A percentile compares a stretch with the other conserved stretches of the same genome.
phyloP scores from a whole-genome alignment of 306 rosid species.

The Rosa lucieae region DNA sequence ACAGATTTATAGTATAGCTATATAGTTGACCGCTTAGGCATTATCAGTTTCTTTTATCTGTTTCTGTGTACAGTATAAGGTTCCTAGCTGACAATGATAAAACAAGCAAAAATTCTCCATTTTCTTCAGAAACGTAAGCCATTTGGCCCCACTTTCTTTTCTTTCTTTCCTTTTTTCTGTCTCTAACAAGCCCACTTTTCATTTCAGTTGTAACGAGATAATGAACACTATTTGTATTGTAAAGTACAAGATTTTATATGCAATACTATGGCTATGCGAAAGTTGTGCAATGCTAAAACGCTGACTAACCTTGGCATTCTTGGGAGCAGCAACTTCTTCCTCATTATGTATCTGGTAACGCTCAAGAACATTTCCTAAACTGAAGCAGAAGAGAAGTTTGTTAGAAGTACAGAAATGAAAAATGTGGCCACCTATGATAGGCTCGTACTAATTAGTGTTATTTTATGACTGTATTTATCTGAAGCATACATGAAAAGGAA shows the following conservation, averaged over 20 bases:
- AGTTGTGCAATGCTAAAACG: background rate
- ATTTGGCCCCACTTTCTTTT: background rate
- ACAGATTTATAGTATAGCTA: background rate
- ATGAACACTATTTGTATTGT: background rate
- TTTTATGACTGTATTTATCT: background rate
- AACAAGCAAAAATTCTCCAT: background rate
- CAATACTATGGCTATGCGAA: background rate
- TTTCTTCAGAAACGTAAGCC: background rate
- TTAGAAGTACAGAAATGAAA: background rate
- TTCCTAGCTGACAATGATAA: background rate
- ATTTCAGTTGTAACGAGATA: background rate
- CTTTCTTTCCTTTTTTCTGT: background rate
- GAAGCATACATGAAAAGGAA: background rate
- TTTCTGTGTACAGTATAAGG: background rate
- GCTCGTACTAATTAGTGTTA: background rate
- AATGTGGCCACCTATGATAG: background rate
- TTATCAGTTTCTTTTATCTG: background rate
- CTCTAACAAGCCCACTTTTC: background rate
- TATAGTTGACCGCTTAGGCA: background rate
- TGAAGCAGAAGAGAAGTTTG: background rate
- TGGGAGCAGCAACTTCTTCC: slow-evolving; percentile 7
- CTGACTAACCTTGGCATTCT: slow-evolving; percentile 20
- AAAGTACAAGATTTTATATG: background rate
- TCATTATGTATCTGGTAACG: slow-evolving; percentile 20
- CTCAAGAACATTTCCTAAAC: slow-evolving; percentile 19